Evolutionary conservation across 2,329 filamentous ascomycete species (phyloP).

Genomic region (Corynespora cassiicola): DNA sequence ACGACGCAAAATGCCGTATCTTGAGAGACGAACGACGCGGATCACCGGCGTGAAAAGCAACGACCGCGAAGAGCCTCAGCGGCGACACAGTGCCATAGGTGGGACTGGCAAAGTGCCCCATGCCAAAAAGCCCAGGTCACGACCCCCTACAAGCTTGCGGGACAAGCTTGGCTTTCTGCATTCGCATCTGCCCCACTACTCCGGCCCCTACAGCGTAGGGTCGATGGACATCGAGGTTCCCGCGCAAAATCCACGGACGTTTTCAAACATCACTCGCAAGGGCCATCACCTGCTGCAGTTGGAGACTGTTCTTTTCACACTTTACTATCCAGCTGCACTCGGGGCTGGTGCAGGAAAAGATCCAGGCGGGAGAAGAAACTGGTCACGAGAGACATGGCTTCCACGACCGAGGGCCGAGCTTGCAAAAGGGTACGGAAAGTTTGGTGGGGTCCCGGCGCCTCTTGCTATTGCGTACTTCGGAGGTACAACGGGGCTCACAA

Average conservation of each 20-base stretch:
- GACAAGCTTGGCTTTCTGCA: slow-evolving; percentile 55
- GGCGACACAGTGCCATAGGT: slow-evolving; percentile 20
- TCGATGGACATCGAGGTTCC: slow-evolving; percentile 64
- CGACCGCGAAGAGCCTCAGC: slow-evolving; percentile 16
- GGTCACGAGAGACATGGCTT: slow-evolving; percentile 67
- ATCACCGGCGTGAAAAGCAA: slow-evolving; percentile 30
- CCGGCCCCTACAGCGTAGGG: slow-evolving; percentile 58
- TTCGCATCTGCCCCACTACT: slow-evolving; percentile 56
- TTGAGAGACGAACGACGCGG: slow-evolving; percentile 34
- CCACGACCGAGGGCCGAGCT: slow-evolving; percentile 63
- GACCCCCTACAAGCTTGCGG: slow-evolving; percentile 55
- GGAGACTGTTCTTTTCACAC: slow-evolving; percentile 67
- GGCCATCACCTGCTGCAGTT: slow-evolving; percentile 57
- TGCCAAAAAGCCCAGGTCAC: slow-evolving; percentile 55
- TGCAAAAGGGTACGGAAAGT: slow-evolving; percentile 68
- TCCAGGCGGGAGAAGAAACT: slow-evolving; percentile 50
- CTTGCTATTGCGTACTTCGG: slow-evolving; percentile 61
- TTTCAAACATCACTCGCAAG: slow-evolving; percentile 59
- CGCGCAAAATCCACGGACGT: slow-evolving; percentile 52
- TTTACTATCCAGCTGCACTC: slow-evolving; percentile 69
- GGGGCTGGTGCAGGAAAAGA: slow-evolving; percentile 46
- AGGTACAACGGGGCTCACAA: slow-evolving; percentile 67
- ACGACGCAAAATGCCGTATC: slow-evolving; percentile 33
- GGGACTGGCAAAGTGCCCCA: slow-evolving; percentile 44
- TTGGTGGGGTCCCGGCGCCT: slow-evolving; percentile 57